phyloP scores from a whole-genome alignment of 345 rosid genomes.

The Pelargonium nanum region DNA sequence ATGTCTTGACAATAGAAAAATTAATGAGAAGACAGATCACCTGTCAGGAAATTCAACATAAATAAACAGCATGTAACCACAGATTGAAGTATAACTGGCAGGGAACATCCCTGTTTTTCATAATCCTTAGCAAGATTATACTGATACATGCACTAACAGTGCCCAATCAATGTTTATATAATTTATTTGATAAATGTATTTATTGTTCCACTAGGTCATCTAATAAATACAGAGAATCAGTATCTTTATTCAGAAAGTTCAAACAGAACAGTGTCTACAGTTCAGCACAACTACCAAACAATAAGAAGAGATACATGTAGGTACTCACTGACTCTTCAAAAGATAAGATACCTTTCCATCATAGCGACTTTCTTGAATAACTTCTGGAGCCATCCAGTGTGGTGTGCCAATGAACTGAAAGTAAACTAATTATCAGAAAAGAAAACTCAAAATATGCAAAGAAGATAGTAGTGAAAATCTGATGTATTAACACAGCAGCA shows the following conservation, averaged over 20 bases:
- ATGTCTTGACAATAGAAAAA: too few species aligned
- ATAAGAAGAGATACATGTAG: neutral
- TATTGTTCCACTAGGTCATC: neutral
- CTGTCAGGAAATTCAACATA: neutral
- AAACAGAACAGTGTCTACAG: neutral
- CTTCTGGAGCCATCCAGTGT: conserved; percentile 99
- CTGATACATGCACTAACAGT: neutral
- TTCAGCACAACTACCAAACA: neutral
- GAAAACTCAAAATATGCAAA: conserved; percentile 1
- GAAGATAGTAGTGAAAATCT: neutral
- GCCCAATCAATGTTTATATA: neutral
- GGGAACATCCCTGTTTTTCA: neutral
- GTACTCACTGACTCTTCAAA: neutral
- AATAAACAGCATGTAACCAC: neutral
- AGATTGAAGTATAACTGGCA: neutral
- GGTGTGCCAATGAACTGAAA: conserved; percentile 96
- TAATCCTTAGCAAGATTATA: neutral
- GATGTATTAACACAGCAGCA: neutral
- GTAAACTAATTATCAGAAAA: neutral
- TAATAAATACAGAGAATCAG: neutral
- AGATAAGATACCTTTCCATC: conserved; percentile 80
- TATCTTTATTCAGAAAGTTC: neutral
- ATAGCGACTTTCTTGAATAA: conserved; percentile 96
- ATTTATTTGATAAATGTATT: too few species aligned
- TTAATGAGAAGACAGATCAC: neutral